Evolutionary conservation across 2,329 filamentous ascomycete genomes (phyloP), one percentile per base, ranked within the genome.

Genomic region (Fusarium sp.): DNA sequence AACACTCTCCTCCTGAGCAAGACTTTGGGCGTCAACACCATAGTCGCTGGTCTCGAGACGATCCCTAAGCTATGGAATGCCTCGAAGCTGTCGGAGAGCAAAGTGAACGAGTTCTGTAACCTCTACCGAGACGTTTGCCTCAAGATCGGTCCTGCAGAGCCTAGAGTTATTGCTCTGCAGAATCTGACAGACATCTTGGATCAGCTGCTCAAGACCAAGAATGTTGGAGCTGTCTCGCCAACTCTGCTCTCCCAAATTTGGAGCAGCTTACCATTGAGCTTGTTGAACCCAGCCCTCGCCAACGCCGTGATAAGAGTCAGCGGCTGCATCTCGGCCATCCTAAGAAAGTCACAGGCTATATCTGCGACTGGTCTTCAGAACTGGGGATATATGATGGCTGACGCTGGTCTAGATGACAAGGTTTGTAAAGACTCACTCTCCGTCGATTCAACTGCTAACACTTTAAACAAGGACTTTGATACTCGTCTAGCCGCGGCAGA

Each of bases 401-500:
- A 85, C 35, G 87, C 87, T 10, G 84, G 86, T 10, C 76, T 82
- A 16, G 86, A 87, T 42, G 84, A 87, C 71, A 86, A 87, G 79
- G 87, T 88, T 76, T 72, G 83, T 76, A 0, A 5, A 5, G 9
- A 9, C 11, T 37, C n/a, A n/a, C 40, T 16, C 20, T 18, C 22
- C 14, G 4, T 20, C n/a, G n/a, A 35, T 18, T 52, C 52, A 22
- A 27, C 14, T 24, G n/a, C 66, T 77, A 24, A 77, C 40, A n/a
- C 22, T 11, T 11, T 56, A 9, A 7, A 5, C 4, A 9, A 92
- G 89, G 88, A 89, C 20, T 93, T 93, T 68, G 90, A 93, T 77
- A 90, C 87, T 0, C 89, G 93, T 59, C 85, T 89, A 76, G 89
- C 92, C 0, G 90, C 90, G 1, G 85, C 87, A 2, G 81, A 83